Evolutionary conservation across 2,329 filamentous ascomycete species (phyloP).

Genomic region (Sclerotinia trifoliorum): DNA sequence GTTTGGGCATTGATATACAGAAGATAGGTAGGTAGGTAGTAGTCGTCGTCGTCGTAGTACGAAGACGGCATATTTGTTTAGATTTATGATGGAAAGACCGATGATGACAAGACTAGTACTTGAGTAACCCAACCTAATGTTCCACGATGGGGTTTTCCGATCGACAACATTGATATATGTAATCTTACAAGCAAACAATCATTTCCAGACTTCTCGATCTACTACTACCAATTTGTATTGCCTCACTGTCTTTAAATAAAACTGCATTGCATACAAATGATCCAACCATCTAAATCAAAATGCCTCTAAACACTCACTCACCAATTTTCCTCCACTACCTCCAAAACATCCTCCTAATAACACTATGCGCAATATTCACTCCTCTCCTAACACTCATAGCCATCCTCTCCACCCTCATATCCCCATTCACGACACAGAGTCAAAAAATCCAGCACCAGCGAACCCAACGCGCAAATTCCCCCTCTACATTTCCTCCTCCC

Average conservation of each 20-base stretch:
- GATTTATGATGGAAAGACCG: not conserved
- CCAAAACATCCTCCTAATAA: conserved; percentile 50
- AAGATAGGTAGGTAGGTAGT: not conserved
- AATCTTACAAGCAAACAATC: not conserved
- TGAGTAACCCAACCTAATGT: not conserved
- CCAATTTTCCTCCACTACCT: conserved; percentile 42
- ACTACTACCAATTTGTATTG: too few relatives aligned
- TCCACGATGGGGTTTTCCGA: not conserved
- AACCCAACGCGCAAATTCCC: conserved; percentile 28
- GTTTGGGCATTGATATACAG: not conserved
- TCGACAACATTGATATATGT: not conserved
- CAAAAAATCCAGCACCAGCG: conserved; percentile 27
- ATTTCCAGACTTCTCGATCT: not conserved
- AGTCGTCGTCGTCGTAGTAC: not conserved
- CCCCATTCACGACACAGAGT: conserved; percentile 25
- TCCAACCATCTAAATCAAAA: not conserved
- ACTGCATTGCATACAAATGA: not conserved
- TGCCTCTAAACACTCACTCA: conserved; percentile 25
- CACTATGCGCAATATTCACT: conserved; percentile 28
- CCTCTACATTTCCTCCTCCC: conserved; percentile 19
- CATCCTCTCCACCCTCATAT: conserved; percentile 24
- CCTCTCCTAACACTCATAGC: conserved; percentile 32
- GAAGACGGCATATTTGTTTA: not conserved
- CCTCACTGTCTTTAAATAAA: not conserved
- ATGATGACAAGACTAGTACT: conserved; percentile 13